Evolutionary conservation across 805 yeast species (phyloP), one percentile per base, ranked within the genome.

Genomic region (Sporopachydermia lactativora): DNA sequence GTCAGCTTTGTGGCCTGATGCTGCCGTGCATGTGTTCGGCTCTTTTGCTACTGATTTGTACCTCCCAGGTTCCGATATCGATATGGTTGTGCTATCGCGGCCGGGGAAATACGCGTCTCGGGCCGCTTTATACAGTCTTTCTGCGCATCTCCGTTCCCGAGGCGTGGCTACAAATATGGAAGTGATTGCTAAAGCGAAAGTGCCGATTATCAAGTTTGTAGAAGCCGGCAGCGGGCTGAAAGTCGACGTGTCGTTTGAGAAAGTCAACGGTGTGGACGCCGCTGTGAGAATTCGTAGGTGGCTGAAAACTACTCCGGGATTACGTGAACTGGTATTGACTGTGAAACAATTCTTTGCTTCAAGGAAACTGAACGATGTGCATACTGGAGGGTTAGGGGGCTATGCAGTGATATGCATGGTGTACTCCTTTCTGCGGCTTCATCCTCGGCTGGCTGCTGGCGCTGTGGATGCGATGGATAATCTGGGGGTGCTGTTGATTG

Each of bases 1-100:
- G 3, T 59, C 64, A 4, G 54, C 59, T 2, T 61, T 78, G 41
- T 89, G 96, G 96, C 76, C 77, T 1, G 81, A 75, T 45, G 76
- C 89, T 13, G 81, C 78, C 42, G 73, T 81, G 3, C 78, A 78
- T 46, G 94, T 88, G 4, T 89, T 92, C 64, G 98, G 98, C 0
- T 88, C 96, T 0, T 82, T 74, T 57, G 95, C 97, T 0, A 88
- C 96, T 0, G 96, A 88, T 53, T 62, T 89, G 45, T 89, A 86
- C 53, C 65, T 89, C 14, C 97, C 97, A 0, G 95, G 95, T 2
- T 84, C 96, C 0, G 98, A 89, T 65, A 85, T 89, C 19, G 98
- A 89, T 58, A 78, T 92, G 77, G 96, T 88, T 37, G 72, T 89
- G 17, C 65, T 78, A 3, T 80, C 94, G 16, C 59, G 66, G 14